Conservation (phyloP, 2,329 filamentous ascomycete species). For the Botrytis deweyae region DNA sequence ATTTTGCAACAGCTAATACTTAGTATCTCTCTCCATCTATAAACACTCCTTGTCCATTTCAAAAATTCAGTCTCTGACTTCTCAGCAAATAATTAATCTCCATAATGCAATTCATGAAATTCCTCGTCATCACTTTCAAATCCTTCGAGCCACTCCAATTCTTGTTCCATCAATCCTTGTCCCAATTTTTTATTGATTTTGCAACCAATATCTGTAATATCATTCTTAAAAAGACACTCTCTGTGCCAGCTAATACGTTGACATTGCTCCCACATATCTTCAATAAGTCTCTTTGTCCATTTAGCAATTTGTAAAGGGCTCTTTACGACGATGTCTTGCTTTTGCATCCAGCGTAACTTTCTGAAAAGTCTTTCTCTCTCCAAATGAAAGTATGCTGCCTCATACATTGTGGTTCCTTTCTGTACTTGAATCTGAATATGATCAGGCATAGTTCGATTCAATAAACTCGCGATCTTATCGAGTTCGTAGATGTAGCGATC, state of each 20-base stretch:
- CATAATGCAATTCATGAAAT: neutral
- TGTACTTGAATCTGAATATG: constrained; percentile 1
- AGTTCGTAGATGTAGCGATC: constrained; percentile 22
- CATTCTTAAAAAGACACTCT: constrained; percentile 1
- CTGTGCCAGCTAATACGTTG: neutral
- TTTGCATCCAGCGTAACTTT: constrained; percentile 20
- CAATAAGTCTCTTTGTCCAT: constrained; percentile 16
- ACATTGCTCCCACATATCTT: constrained; percentile 17
- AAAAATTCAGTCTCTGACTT: neutral
- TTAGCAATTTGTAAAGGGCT: constrained; percentile 4
- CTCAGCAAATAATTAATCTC: neutral
- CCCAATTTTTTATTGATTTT: constrained; percentile 14
- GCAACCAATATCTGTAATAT: constrained; percentile 1
- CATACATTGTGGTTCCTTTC: constrained; percentile 18
- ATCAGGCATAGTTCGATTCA: constrained; percentile 17
- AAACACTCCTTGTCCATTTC: neutral
- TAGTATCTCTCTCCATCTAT: neutral
- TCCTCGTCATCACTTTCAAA: neutral
- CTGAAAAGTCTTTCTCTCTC: constrained; percentile 8
- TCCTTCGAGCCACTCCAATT: neutral
- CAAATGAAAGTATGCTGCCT: constrained; percentile 1
- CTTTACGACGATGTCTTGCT: neutral
- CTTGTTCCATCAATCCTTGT: neutral
- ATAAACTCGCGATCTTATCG: constrained; percentile 10
- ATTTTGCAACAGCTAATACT: neutral